A percentile compares a stretch with the other conserved stretches of the same genome.
phyloP scores from a whole-genome alignment of 495 filamentous ascomycete genomes.

The Penicillium manginii region DNA sequence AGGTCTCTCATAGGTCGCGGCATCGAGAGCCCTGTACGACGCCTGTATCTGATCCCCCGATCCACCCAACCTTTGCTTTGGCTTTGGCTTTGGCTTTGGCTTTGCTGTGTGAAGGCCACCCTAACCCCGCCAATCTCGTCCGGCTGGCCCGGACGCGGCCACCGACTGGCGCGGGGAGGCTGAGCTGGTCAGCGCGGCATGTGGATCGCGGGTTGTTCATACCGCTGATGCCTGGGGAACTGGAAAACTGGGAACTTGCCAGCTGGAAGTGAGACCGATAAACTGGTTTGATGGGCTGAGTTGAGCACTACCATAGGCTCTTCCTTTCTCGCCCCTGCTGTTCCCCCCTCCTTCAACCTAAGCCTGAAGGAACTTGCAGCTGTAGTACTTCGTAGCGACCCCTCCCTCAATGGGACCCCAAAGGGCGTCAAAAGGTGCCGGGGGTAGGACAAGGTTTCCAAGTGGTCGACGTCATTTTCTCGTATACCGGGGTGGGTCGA shows the following conservation, averaged over 20 bases:
- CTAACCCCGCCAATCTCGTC: constrained; percentile 13
- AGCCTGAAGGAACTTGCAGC: background rate
- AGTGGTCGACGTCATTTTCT: constrained; percentile 38
- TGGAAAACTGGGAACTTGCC: background rate
- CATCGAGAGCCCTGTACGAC: constrained; percentile 26
- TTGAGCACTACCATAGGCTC: background rate
- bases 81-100: too few species aligned
- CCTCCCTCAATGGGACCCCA: background rate
- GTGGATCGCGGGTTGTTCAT: constrained; percentile 19
- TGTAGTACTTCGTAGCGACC: background rate
- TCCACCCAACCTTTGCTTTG: constrained; percentile 15
- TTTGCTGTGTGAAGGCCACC: constrained; percentile 17
- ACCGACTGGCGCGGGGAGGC: constrained; percentile 10
- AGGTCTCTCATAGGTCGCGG: constrained; percentile 30
- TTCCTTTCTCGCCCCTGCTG: background rate
- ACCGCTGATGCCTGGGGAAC: constrained; percentile 18
- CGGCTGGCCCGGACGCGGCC: constrained; percentile 33
- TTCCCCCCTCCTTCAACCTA: background rate
- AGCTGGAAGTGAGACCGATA: background rate
- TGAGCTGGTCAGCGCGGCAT: constrained; percentile 14
- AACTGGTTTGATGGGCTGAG: too few species aligned
- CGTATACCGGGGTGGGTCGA: constrained; percentile 29
- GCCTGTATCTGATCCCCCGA: constrained; percentile 17
- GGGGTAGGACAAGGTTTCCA: constrained; percentile 15
- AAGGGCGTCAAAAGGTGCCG: background rate